Evolutionary conservation across 768 basidiomycete species (phyloP).

Genomic region (Crassisporium funariophilum): DNA sequence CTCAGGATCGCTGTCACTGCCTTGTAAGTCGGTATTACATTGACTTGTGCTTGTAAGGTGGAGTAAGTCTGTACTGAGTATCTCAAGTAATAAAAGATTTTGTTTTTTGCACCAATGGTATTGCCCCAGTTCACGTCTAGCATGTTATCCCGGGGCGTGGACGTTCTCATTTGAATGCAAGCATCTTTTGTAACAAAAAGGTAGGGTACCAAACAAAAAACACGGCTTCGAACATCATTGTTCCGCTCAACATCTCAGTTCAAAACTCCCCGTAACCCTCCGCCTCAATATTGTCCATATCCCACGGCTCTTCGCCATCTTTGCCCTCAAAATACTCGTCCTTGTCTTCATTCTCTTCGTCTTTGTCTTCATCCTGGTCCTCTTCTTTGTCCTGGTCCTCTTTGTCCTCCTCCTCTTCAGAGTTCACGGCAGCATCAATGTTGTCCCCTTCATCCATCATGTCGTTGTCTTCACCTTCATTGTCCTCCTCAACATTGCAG

Average conservation of each 20-base stretch:
- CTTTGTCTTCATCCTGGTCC: conserved; percentile 11
- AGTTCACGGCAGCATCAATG: not conserved
- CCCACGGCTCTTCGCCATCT: not conserved
- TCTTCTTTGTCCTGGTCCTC: not conserved
- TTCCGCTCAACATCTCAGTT: not conserved
- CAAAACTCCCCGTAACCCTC: not conserved
- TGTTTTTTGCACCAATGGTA: not conserved
- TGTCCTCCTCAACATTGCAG: not conserved
- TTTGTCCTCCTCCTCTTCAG: not conserved
- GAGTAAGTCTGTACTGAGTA: not conserved
- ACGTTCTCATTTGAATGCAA: not conserved
- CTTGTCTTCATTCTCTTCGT: not conserved
- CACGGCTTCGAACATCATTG: not conserved
- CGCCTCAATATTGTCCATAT: not conserved
- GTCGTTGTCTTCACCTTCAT: not conserved
- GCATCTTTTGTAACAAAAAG: not conserved
- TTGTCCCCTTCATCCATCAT: not conserved
- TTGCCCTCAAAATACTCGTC: conserved; percentile 6
- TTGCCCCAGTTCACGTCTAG: not conserved
- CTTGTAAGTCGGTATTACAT: not conserved
- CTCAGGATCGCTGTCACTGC: not conserved
- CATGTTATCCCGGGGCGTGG: not conserved
- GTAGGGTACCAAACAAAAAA: not conserved
- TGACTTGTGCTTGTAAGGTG: not conserved
- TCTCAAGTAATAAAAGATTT: not conserved